phyloP scores from a whole-genome alignment of 1,284 basidiomycete species.

The Taiwanofungus camphoratus region DNA sequence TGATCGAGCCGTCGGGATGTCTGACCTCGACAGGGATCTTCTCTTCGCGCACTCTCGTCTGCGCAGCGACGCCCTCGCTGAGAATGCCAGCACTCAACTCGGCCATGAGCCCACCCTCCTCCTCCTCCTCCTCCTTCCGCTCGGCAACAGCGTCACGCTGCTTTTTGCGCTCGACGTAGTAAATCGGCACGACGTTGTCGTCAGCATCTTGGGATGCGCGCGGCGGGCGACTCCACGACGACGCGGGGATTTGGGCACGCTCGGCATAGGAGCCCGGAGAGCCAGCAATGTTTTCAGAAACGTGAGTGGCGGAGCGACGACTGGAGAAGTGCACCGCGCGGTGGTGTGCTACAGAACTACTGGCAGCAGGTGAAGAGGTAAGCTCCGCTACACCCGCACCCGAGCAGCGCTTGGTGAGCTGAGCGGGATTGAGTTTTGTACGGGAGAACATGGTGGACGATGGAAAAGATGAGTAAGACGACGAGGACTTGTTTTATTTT shows the following conservation, averaged over 20 bases:
- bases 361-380: too few relatives aligned
- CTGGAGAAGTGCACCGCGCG: slow-evolving; percentile 7
- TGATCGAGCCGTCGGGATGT: slow-evolving; percentile 25
- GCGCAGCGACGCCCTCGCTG: slow-evolving; percentile 29
- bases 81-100: slow-evolving; percentile 30
- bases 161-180: slow-evolving; percentile 30
- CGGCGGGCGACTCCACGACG: slow-evolving; percentile 24
- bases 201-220: slow-evolving; percentile 24
- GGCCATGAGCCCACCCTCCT: slow-evolving; percentile 30
- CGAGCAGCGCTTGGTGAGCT: too few relatives aligned
- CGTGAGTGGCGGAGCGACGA: background rate
- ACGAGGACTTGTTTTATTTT: too few relatives aligned
- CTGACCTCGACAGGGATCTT: slow-evolving; percentile 32
- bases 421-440: too few relatives aligned
- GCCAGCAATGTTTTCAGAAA: too few relatives aligned
- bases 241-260: slow-evolving; percentile 18
- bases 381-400: too few relatives aligned
- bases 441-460: too few relatives aligned
- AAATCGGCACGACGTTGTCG: slow-evolving; percentile 28
- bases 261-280: too few relatives aligned
- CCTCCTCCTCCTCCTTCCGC: slow-evolving; percentile 30
- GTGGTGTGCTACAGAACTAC: too few relatives aligned
- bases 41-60: slow-evolving; percentile 25
- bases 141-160: slow-evolving; percentile 28
- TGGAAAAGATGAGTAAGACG: too few relatives aligned